Evolutionary conservation across 345 rosid species (phyloP).

Genomic region (Eucalyptus marginata): DNA sequence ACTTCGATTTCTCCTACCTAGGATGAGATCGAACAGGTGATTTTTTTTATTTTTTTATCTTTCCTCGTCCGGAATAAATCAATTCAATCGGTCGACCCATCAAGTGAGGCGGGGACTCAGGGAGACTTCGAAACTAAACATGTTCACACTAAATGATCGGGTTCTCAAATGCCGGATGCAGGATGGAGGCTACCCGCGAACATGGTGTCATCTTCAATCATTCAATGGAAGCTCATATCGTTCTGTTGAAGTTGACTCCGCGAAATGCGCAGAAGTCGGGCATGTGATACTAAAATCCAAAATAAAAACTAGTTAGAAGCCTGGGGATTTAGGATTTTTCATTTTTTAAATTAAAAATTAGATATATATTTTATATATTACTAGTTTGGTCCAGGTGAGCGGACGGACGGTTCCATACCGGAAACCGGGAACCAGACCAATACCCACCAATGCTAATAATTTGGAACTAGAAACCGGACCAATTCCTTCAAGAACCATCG

Average conservation of each 20-base stretch:
- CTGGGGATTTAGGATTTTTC: no score
- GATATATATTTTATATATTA: no score
- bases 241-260: background rate
- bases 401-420: fast-evolving
- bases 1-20: background rate
- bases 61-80: background rate
- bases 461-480: fast-evolving
- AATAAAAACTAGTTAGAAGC: no score
- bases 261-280: background rate
- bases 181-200: background rate
- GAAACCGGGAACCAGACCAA: no score
- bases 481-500: no score
- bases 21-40: background rate
- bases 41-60: background rate
- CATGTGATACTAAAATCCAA: background rate
- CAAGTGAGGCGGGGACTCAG: background rate
- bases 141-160: background rate
- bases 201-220: background rate
- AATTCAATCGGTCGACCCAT: background rate
- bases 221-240: background rate
- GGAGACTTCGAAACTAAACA: background rate
- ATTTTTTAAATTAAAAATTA: no score
- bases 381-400: fast-evolving
- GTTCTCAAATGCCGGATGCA: background rate
- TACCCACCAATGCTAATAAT: no score